Evolutionary conservation across 169 alveolate genomes (phyloP), one percentile per base, ranked within the genome.

Genomic region (Sarcocystis neurona): DNA sequence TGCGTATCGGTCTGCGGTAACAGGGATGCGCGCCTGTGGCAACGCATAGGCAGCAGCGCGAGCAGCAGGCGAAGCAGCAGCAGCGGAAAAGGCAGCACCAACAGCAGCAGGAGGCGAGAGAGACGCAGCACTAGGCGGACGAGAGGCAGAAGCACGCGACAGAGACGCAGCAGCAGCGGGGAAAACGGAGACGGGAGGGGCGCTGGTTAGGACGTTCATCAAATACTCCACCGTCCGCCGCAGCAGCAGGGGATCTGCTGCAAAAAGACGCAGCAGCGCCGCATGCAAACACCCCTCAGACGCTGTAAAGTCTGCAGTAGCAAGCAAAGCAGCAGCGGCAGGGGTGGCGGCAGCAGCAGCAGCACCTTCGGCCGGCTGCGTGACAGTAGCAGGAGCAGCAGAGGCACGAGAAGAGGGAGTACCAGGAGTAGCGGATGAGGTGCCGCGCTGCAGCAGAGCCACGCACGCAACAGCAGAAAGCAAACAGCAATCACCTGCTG

Each of bases 261-360:
- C 53, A 4, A 41, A 2, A 0, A 72, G 12, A 20, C 56, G 20
- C 30, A 39, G 12, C 47, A 72, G 46, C 18, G 41, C 27, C 43
- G 43, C 23, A 18, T 72, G 82, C 58, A 72, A 30, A 39, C 82
- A 72, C 48, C 82, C 82, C 39, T 4, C 53, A n/a, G n/a, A n/a
- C n/a, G n/a, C n/a, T n/a, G n/a, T n/a, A n/a, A n/a, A n/a, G n/a
- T n/a, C n/a, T n/a, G n/a, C n/a, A n/a, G n/a, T n/a, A n/a, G n/a
- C n/a, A n/a, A n/a, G n/a, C n/a, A n/a, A n/a, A n/a, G n/a, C n/a
- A n/a, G n/a, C n/a, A n/a, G n/a, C n/a, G n/a, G n/a, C n/a, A 34
- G 39, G 72, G 39, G 34, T 10, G 72, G 30, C 72, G 72, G 30
- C 6, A 6, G 72, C 72, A 3, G 72, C 72, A 3, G 72, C 72